Conservation (phyloP, 495 filamentous ascomycete genomes). For the Daldinia vernicosa region DNA sequence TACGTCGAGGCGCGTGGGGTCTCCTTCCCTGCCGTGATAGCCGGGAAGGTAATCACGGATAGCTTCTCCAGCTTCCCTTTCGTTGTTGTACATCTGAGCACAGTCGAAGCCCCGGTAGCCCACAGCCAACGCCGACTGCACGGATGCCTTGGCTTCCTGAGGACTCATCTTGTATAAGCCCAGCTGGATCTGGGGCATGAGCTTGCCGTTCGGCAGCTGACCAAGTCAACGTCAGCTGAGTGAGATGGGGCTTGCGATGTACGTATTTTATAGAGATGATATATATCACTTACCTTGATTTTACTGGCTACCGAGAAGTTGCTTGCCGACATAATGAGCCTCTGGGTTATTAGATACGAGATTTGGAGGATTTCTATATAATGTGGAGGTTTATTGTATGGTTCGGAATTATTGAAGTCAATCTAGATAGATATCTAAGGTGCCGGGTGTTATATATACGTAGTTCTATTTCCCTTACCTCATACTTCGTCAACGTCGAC, state of each 20-base stretch:
- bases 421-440: neutral
- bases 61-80: conserved; percentile 65
- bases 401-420: neutral
- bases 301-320: conserved; percentile 33
- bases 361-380: neutral
- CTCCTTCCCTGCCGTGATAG: conserved; percentile 47
- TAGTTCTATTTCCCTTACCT: conserved; percentile 8
- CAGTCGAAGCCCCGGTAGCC: conserved; percentile 64
- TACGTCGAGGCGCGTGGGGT: conserved; percentile 65
- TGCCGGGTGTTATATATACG: neutral
- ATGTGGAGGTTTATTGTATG: too few species aligned
- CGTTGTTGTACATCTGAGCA: conserved; percentile 72
- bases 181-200: conserved; percentile 72
- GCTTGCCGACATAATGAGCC: conserved; percentile 16
- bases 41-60: conserved; percentile 61
- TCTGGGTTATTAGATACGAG: neutral
- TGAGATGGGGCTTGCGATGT: conserved; percentile 23
- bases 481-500: conserved; percentile 7
- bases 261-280: neutral
- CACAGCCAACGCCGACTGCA: conserved; percentile 60
- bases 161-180: conserved; percentile 71
- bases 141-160: conserved; percentile 56
- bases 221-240: conserved; percentile 39
- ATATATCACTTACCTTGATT: conserved; percentile 27
- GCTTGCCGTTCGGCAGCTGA: conserved; percentile 65